Evolutionary conservation across 257 asterid species (phyloP).

Genomic region (Solanum sejunctum): DNA sequence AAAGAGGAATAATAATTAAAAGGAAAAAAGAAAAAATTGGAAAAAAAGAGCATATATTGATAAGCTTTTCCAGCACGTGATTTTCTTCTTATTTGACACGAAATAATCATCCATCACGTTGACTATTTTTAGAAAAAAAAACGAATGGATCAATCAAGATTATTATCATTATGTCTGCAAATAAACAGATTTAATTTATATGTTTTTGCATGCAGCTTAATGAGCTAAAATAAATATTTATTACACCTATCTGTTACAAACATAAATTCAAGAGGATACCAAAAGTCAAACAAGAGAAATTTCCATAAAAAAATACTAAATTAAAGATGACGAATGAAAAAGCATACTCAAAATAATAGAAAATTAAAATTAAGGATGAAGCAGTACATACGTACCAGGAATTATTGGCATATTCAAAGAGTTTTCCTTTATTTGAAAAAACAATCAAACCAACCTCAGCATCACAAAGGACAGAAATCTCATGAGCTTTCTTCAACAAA

Average conservation of each 20-base stretch:
- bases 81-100: neutral
- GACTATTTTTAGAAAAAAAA: neutral
- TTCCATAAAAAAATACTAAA: neutral
- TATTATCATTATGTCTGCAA: neutral
- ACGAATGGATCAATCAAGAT: neutral
- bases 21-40: neutral
- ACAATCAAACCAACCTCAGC: conserved; percentile 76
- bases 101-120: neutral
- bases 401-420: conserved; percentile 62
- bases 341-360: neutral
- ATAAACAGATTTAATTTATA: neutral
- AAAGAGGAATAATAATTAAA: no score
- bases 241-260: neutral
- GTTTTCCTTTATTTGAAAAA: conserved; percentile 70
- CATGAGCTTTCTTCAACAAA: conserved; percentile 65
- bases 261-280: neutral
- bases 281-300: neutral
- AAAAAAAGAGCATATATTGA: neutral
- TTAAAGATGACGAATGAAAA: neutral
- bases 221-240: neutral
- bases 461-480: conserved; percentile 79
- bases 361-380: neutral
- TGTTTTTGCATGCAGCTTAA: neutral
- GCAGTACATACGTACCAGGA: conserved; percentile 32
- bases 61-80: neutral